These are phyloP conservation scores for Heterobasidion annosum DNA, from an alignment of 1,284 basidiomycete genomes.

Conservation along the genomic window DNA sequence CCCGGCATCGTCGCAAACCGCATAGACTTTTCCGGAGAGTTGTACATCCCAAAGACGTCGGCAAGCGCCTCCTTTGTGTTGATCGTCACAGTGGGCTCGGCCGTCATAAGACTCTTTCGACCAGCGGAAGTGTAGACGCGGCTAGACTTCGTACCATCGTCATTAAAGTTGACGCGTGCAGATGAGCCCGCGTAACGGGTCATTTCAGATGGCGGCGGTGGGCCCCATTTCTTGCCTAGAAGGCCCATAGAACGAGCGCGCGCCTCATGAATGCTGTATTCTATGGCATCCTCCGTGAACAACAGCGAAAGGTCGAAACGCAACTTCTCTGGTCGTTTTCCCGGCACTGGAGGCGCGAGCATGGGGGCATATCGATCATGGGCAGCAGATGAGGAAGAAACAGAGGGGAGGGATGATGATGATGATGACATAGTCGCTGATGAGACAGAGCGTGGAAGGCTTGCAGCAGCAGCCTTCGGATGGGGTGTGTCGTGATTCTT, in stretches of 20 bases:
- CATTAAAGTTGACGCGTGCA: conserved; percentile 37
- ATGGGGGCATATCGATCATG: conserved; percentile 54
- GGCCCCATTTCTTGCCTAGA: conserved; percentile 72
- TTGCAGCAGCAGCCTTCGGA: background rate
- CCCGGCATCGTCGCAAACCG: conserved; percentile 36
- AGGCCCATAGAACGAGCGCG: conserved; percentile 71
- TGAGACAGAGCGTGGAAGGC: conserved; percentile 13
- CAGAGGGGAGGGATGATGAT: conserved; percentile 8
- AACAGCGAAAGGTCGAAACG: conserved; percentile 59
- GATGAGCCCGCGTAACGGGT: conserved; percentile 9
- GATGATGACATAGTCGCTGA: conserved; percentile 27
- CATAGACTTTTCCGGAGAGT: conserved; percentile 75
- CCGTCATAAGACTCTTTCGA: conserved; percentile 22
- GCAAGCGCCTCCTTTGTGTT: conserved; percentile 86
- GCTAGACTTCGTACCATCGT: conserved; percentile 38
- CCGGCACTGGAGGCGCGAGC: conserved; percentile 55
- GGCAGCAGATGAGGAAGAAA: conserved; percentile 12
- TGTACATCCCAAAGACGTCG: conserved; percentile 93
- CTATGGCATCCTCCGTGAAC: conserved; percentile 56
- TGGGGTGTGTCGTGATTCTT: conserved; percentile 31
- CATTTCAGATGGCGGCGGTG: conserved; percentile 45
- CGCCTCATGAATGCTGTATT: conserved; percentile 70
- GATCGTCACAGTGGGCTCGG: conserved; percentile 66
- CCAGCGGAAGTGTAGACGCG: conserved; percentile 19
- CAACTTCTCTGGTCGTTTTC: conserved; percentile 61